Percentiles rank a stretch among this genome's conserved stretches.
Conservation (phyloP, 2,329 filamentous ascomycete genomes). For the Cytospora chrysosperma region DNA sequence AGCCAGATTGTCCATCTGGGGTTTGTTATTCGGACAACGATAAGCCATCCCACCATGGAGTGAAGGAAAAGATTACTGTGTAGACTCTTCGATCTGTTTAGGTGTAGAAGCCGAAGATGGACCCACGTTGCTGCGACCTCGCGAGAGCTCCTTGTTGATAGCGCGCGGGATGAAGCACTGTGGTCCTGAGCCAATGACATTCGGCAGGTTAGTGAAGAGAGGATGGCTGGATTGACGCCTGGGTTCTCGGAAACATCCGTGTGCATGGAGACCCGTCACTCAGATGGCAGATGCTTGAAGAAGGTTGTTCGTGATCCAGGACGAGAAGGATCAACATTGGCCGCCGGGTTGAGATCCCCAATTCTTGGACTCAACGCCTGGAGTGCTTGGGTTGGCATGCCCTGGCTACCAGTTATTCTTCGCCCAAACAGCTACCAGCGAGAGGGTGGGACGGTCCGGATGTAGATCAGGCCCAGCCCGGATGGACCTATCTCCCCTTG, state of each 20-base stretch:
- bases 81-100: slow-evolving; percentile 2
- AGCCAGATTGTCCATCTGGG: background rate
- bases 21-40: background rate
- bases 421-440: background rate
- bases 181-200: background rate
- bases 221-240: background rate
- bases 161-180: background rate
- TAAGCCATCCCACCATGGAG: background rate
- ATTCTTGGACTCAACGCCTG: background rate
- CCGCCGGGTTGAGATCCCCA: background rate
- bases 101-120: slow-evolving; percentile 1
- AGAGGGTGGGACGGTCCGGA: background rate
- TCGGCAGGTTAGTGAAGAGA: background rate
- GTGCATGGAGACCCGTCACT: background rate
- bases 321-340: background rate
- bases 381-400: background rate
- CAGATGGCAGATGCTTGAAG: background rate
- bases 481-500: background rate
- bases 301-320: background rate
- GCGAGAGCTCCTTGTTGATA: background rate
- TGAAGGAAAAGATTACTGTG: background rate
- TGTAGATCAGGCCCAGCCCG: background rate
- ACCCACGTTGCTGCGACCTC: slow-evolving; percentile 7
- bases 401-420: background rate
- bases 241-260: background rate